These are phyloP conservation scores for Tubosaeta sp. DNA, from an alignment of 768 basidiomycete species.

Conservation along the genomic window DNA sequence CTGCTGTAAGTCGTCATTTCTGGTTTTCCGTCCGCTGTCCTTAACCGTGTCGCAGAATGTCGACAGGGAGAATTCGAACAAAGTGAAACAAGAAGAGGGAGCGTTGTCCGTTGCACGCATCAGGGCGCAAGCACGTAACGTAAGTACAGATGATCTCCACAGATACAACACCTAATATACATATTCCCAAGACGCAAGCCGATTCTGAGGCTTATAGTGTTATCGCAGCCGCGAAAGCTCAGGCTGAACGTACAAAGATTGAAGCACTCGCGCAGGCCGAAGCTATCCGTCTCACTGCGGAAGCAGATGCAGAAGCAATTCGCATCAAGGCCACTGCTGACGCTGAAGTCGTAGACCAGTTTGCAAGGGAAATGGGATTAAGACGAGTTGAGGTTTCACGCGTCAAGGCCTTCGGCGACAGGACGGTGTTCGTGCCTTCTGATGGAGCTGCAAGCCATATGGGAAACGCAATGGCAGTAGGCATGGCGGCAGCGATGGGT, in stretches of 20 bases:
- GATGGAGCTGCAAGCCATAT: conserved; percentile 56
- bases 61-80: conserved; percentile 83
- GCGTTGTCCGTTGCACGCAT: conserved; percentile 72
- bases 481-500: conserved; percentile 70
- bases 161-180: conserved; percentile 6
- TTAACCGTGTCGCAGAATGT: conserved; percentile 51
- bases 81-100: conserved; percentile 83
- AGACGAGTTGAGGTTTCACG: conserved; percentile 60
- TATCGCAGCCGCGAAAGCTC: conserved; percentile 70
- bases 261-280: conserved; percentile 76
- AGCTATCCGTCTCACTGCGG: conserved; percentile 68
- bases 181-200: conserved; percentile 48
- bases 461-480: conserved; percentile 58
- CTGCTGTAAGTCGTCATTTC: conserved; percentile 49
- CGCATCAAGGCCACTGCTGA: conserved; percentile 65
- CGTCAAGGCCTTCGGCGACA: conserved; percentile 62
- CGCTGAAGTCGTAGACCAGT: conserved; percentile 52
- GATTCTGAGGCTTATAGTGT: conserved; percentile 74
- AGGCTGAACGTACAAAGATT: conserved; percentile 60
- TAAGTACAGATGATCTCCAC: conserved; percentile 17
- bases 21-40: background rate
- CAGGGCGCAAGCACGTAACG: conserved; percentile 60
- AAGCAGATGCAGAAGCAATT: conserved; percentile 70
- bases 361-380: conserved; percentile 75
- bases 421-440: conserved; percentile 65